Percentiles rank a stretch among this genome's conserved stretches.
phyloP scores from a whole-genome alignment of 345 rosid species.

The Pseudoturritis turrita region DNA sequence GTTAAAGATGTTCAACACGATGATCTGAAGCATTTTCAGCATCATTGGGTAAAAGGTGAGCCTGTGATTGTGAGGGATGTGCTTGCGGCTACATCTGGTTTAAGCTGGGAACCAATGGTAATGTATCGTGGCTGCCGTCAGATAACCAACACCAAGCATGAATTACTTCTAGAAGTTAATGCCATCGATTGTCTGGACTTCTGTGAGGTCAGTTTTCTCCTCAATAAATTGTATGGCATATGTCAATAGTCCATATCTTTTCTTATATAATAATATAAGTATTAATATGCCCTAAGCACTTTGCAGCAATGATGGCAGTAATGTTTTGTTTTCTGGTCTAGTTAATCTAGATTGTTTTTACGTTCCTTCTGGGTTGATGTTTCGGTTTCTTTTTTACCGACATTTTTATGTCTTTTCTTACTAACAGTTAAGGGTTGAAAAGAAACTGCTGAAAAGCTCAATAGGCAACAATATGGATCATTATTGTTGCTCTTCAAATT shows the following conservation, averaged over 20 bases:
- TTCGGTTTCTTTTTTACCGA: neutral
- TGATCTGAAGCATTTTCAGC: constrained; percentile 62
- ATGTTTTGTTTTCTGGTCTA: neutral
- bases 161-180: constrained; percentile 34
- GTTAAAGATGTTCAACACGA: constrained; percentile 35
- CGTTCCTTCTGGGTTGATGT: neutral
- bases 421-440: neutral
- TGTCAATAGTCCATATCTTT: neutral
- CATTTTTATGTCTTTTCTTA: neutral
- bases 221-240: neutral
- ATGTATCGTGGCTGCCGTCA: constrained; percentile 75
- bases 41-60: constrained; percentile 74
- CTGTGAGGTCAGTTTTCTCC: constrained; percentile 33
- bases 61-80: constrained; percentile 63
- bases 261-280: neutral
- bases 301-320: neutral
- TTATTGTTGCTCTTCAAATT: neutral
- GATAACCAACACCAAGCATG: constrained; percentile 34
- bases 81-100: constrained; percentile 51
- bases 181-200: constrained; percentile 64
- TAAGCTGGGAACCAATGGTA: constrained; percentile 89
- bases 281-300: neutral
- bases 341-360: neutral
- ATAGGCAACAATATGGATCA: neutral
- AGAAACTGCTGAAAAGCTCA: neutral